Conservation (phyloP, 2,329 filamentous ascomycete genomes). For the Cytospora piceae region DNA sequence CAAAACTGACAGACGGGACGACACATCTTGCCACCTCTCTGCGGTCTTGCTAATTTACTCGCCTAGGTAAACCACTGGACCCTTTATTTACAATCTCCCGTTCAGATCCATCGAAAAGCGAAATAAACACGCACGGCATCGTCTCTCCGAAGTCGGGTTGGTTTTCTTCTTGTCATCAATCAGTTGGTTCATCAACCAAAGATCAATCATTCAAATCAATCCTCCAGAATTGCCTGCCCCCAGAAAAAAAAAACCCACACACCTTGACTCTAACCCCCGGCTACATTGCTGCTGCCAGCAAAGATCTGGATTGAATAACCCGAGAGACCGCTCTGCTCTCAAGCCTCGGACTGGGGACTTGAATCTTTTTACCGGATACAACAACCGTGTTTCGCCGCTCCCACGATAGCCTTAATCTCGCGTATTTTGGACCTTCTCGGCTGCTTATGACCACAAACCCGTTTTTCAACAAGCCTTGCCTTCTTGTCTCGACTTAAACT, state of each 20-base stretch:
- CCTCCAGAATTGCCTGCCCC: conserved; percentile 19
- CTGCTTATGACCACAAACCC: conserved; percentile 24
- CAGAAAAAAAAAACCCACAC: neutral
- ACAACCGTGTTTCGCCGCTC: conserved; percentile 27
- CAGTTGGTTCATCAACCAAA: conserved; percentile 17
- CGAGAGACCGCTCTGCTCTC: conserved; percentile 1
- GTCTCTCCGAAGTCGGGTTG: conserved; percentile 23
- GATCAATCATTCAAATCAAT: conserved; percentile 12
- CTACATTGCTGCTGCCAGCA: conserved; percentile 16
- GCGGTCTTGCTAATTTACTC: neutral
- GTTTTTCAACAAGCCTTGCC: conserved; percentile 23
- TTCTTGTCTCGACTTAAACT: conserved; percentile 22
- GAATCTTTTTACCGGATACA: conserved; percentile 26
- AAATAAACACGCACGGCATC: conserved; percentile 17
- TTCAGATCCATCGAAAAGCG: conserved; percentile 8
- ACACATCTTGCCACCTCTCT: neutral
- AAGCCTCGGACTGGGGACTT: conserved; percentile 10
- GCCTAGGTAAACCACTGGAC: neutral
- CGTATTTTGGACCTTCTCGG: conserved; percentile 28
- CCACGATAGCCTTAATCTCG: conserved; percentile 31
- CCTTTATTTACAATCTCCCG: conserved; percentile 1
- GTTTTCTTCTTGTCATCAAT: conserved; percentile 5
- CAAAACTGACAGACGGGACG: conserved; percentile 5
- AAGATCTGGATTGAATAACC: conserved; percentile 11
- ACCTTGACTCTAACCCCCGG: conserved; percentile 6